Base-by-base conservation (phyloP, 176 grass and related monocot genomes). In the Oropetium thomaeum region DNA sequence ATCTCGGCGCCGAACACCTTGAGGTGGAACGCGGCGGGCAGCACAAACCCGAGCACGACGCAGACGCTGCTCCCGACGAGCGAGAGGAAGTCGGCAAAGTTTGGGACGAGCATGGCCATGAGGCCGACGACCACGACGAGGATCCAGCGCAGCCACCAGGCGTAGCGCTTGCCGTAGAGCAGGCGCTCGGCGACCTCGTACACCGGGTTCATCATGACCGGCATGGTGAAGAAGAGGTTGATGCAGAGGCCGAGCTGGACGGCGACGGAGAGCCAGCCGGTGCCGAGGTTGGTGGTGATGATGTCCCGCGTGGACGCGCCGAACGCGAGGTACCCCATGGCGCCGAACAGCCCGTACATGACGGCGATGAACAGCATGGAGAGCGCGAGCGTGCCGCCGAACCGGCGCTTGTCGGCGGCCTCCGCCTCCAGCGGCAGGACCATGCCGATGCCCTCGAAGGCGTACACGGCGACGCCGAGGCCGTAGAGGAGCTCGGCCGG, bases 201-300 rank as follows among this genome's bases (percentile, higher is more conserved):
- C 0, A 99, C 91, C 1, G 96, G 91, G 81, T 99, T 91, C 96
- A 99, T 99, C 96, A 94, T 92, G 17, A 99, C 89, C 26, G 96
- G 89, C 82, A 99, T 84, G 75, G 96, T 88, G 87, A 99, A 99
- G 84, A 95, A 99, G 79, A 99, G 89, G 85, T 95, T 99, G 77
- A 90, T 85, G 91, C 96, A 99, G 30, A 99, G 89, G 9, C 95
- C 95, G 2, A 98, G 52, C 86, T 94, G 95, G 80, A 98, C 87
- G 27, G 87, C 26, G 58, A 94, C 76, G 3, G 95, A 94, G 54
- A 98, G 76, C 78, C 83, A 84, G n/a, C 95, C 95, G 25, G 83
- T 57, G 35, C 91, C 95, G 73, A 98, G 85, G 78, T 98, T 98
- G 59, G 91, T 90, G 75, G 95, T 98, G 76, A 98, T 94, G 83